Conservation (phyloP, 805 yeast species). For the Yarrowia porcina region DNA sequence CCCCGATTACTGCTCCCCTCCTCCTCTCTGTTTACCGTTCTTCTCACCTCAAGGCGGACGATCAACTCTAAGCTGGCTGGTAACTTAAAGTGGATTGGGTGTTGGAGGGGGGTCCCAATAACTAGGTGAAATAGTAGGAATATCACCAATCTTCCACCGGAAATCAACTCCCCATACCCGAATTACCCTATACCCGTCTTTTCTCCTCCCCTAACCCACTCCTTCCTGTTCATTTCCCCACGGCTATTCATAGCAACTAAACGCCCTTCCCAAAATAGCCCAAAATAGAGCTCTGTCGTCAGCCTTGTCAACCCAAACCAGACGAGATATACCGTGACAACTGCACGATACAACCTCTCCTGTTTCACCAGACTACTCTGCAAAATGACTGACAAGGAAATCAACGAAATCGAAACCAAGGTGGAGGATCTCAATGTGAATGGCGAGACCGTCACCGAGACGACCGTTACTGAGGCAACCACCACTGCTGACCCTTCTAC, state of each 20-base stretch:
- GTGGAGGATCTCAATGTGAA: slow-evolving; percentile 1
- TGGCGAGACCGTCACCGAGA: background rate
- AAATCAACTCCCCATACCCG: background rate
- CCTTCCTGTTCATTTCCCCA: background rate
- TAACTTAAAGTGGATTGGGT: background rate
- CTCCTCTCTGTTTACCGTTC: too few relatives aligned
- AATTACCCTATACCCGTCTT: background rate
- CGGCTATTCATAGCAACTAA: slow-evolving; percentile 11
- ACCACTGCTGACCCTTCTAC: too few relatives aligned
- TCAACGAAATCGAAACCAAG: background rate
- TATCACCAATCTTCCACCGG: background rate
- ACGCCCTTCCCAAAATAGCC: slow-evolving; percentile 18
- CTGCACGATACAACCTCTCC: too few relatives aligned
- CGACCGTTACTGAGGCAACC: too few relatives aligned
- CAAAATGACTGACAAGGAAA: slow-evolving; percentile 10
- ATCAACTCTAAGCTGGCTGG: slow-evolving; percentile 17
- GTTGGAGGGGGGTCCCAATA: background rate
- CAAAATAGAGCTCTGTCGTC: background rate
- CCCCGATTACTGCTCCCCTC: background rate
- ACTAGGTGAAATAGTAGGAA: background rate
- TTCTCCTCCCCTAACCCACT: background rate
- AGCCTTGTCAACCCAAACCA: background rate
- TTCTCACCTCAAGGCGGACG: slow-evolving; percentile 14
- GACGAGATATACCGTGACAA: background rate
- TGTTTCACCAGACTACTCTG: background rate